Base-by-base conservation (phyloP, 768 basidiomycete species). In the Kwoniella sp. region DNA sequence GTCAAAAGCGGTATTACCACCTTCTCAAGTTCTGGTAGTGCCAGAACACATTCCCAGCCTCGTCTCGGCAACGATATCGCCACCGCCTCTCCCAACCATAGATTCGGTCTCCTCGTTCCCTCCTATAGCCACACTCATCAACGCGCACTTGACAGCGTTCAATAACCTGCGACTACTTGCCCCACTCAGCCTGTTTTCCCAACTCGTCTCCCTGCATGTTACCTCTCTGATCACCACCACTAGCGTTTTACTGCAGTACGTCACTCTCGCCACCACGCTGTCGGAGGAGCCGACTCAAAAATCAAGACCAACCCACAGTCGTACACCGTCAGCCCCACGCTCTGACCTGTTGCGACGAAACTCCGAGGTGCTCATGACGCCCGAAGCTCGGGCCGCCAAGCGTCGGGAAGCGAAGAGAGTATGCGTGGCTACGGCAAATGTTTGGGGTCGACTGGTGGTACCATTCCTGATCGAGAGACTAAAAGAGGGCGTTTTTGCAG, bases 91-190 rank as follows among this genome's bases (percentile, higher is more conserved):
- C 8, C 44, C 36, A 14, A 12, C 36, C 7, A 33, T 46, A 27
- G 52, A 54, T 26, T 42, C 78, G 9, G 73, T 92, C 31, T 79
- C 84, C 0, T 79, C 84, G 2, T 89, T 85, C 63, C 84, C 87
- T 2, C 84, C 86, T 0, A 77, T 93, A 2, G 90, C 88, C 1
- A 74, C 78, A 33, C 80, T 82, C 53, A 79, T 84, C 34, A 95
- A 96, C 65, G 80, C 82, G 3, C 74, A 89, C 20, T 77, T 91
- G 3, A 78, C 81, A 5, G 79, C 84, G 1, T 76, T 96, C 37
- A 96, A 96, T 70, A 79, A 83, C 2, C 76, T 96, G 19, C 84
- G 92, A 3, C 78, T 89, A 10, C 81, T 93, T 11, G 86, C 87
- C 2, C 89, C 89, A 2, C 75, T 81, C 11, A 77, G 77, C 10